Conservation (phyloP, 139 green algal genomes). For the Diplosphaera chodatii region DNA sequence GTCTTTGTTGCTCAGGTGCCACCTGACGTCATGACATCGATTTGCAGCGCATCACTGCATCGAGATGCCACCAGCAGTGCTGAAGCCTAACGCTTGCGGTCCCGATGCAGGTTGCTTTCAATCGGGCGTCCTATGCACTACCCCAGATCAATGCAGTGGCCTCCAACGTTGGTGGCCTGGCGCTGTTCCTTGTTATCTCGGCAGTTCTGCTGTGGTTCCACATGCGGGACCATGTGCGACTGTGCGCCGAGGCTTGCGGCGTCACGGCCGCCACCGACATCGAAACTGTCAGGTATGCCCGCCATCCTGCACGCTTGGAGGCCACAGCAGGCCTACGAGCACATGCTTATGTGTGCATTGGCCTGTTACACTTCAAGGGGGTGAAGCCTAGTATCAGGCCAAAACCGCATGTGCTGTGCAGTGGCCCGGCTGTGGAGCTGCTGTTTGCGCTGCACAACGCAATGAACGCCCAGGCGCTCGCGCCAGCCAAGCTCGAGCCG, state of each 20-base stretch:
- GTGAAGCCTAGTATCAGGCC: no score
- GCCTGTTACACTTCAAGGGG: no score
- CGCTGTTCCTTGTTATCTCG: not conserved
- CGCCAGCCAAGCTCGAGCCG: not conserved
- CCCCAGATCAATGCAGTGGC: not conserved
- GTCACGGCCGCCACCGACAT: not conserved
- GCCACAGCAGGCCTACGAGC: no score
- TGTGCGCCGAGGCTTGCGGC: not conserved
- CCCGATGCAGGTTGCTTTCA: not conserved
- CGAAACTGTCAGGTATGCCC: not conserved
- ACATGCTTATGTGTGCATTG: no score
- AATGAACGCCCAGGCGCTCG: not conserved
- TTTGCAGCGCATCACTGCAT: no score
- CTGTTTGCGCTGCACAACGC: conserved; percentile 11
- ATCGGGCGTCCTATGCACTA: not conserved
- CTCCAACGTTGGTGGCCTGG: conserved; percentile 1
- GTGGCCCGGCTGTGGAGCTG: conserved; percentile 1
- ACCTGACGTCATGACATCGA: no score
- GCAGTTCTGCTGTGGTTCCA: conserved; percentile 3
- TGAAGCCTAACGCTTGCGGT: no score
- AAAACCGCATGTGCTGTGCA: no score
- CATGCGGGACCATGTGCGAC: not conserved
- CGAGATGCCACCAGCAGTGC: no score
- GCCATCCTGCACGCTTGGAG: no score
- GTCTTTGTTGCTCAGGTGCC: conserved; percentile 2